Conservation (phyloP, 208 protist species). For the Acanthamoeba polyphaga region DNA sequence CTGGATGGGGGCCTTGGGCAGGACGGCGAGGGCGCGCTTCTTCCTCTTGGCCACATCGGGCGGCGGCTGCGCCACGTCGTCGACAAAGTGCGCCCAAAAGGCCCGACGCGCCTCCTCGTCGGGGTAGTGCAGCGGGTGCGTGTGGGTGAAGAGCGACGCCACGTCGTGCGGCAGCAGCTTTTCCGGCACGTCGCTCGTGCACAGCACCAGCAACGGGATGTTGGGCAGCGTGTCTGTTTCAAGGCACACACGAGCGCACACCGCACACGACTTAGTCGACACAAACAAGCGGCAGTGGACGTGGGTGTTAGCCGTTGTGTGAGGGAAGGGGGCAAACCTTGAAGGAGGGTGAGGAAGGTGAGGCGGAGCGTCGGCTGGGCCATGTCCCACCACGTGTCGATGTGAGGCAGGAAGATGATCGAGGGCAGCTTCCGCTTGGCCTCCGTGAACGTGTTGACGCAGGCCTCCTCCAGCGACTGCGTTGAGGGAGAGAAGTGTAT, state of each 20-base stretch:
- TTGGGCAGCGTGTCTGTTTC: slow-evolving; percentile 27
- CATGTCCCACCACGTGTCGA: slow-evolving; percentile 78
- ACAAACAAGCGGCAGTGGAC: background rate
- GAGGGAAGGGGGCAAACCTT: background rate
- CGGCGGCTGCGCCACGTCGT: slow-evolving; percentile 55
- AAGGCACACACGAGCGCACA: background rate
- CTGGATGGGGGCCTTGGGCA: slow-evolving; percentile 68
- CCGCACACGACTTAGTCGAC: background rate
- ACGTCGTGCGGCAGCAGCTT: slow-evolving; percentile 45
- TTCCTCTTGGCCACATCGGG: slow-evolving; percentile 8
- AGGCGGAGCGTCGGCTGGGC: slow-evolving; percentile 54
- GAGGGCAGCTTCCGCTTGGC: slow-evolving; percentile 69
- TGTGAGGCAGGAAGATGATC: slow-evolving; percentile 71
- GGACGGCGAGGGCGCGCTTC: slow-evolving; percentile 14
- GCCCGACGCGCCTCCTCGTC: background rate
- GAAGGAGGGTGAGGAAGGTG: slow-evolving; percentile 62
- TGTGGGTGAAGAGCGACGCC: slow-evolving; percentile 26
- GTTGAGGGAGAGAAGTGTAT: background rate
- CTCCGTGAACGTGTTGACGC: slow-evolving; percentile 69
- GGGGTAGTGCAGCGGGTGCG: slow-evolving; percentile 51
- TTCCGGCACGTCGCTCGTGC: slow-evolving; percentile 59
- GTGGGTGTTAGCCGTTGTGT: background rate
- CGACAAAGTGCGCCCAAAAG: slow-evolving; percentile 41
- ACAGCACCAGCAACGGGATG: slow-evolving; percentile 8
- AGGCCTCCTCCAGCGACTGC: slow-evolving; percentile 75